These are phyloP conservation scores for Debaryomyces sp. DNA, from an alignment of 1,139 yeast genomes.

Conservation along the genomic window DNA sequence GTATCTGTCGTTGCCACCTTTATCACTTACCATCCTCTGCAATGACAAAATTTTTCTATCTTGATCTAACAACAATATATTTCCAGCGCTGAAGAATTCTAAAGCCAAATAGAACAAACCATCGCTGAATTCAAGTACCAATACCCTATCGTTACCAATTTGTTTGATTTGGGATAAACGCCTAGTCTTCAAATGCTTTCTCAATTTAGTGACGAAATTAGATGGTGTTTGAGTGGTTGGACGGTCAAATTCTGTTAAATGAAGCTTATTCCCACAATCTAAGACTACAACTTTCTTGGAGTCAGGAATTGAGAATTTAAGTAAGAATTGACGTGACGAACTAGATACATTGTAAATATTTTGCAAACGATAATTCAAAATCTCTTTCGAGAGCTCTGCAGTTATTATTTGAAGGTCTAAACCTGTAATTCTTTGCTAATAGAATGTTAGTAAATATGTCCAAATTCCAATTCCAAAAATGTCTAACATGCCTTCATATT, in stretches of 20 bases:
- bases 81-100: slow-evolving; percentile 96
- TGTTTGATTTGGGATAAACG: slow-evolving; percentile 75
- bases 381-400: slow-evolving; percentile 58
- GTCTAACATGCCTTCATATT: slow-evolving; percentile 13
- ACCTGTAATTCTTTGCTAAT: slow-evolving; percentile 81
- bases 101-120: slow-evolving; percentile 77
- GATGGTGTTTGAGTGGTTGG: slow-evolving; percentile 82
- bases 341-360: slow-evolving; percentile 83
- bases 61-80: slow-evolving; percentile 74
- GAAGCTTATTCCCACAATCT: slow-evolving; percentile 86
- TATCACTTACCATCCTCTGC: slow-evolving; percentile 77
- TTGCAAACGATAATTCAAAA: slow-evolving; percentile 72
- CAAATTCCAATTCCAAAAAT: neutral
- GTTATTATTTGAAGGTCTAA: slow-evolving; percentile 76
- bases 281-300: slow-evolving; percentile 74
- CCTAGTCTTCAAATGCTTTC: slow-evolving; percentile 84
- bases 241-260: slow-evolving; percentile 78
- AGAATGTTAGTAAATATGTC: neutral
- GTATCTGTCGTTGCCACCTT: slow-evolving; percentile 59
- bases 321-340: slow-evolving; percentile 70
- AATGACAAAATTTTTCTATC: slow-evolving; percentile 68
- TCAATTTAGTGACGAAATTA: slow-evolving; percentile 77
- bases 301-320: slow-evolving; percentile 84
- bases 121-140: slow-evolving; percentile 81
- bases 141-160: slow-evolving; percentile 75